Evolutionary conservation across 306 rosid species (phyloP).

Genomic region (Dryas alaskensis): DNA sequence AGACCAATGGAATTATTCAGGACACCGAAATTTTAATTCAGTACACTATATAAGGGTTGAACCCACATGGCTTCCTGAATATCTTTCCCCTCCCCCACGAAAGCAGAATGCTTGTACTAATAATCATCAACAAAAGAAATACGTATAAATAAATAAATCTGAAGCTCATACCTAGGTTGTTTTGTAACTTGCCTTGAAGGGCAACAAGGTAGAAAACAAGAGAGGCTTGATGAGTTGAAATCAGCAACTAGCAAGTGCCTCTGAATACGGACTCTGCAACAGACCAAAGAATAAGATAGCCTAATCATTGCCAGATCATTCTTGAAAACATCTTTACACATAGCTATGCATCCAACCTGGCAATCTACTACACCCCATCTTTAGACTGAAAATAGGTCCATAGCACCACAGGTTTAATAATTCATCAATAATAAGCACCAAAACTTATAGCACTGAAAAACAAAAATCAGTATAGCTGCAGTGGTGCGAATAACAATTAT

Average conservation of each 20-base stretch:
- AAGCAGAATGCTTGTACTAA: too few species aligned
- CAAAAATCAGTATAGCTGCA: neutral
- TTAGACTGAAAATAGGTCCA: neutral
- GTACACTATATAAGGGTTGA: neutral
- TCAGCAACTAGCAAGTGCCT: slow-evolving; percentile 3
- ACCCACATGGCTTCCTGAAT: neutral
- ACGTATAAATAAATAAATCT: neutral
- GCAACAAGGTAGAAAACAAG: neutral
- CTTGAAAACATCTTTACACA: neutral
- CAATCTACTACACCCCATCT: neutral
- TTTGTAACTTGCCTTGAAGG: slow-evolving; percentile 3
- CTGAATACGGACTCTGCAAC: neutral
- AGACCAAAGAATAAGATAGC: neutral
- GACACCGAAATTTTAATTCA: neutral
- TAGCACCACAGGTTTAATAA: neutral
- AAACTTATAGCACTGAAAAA: neutral
- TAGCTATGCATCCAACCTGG: neutral
- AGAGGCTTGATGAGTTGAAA: slow-evolving; percentile 3
- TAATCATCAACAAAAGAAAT: neutral
- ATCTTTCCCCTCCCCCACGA: neutral
- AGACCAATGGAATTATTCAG: neutral
- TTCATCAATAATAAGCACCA: slow-evolving; percentile 1
- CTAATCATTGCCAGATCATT: neutral
- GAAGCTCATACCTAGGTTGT: slow-evolving; percentile 3
- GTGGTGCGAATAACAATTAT: neutral